Evolutionary conservation across 2,329 filamentous ascomycete genomes (phyloP), one percentile per base, ranked within the genome.

Genomic region (Stromatinia cepivora): DNA sequence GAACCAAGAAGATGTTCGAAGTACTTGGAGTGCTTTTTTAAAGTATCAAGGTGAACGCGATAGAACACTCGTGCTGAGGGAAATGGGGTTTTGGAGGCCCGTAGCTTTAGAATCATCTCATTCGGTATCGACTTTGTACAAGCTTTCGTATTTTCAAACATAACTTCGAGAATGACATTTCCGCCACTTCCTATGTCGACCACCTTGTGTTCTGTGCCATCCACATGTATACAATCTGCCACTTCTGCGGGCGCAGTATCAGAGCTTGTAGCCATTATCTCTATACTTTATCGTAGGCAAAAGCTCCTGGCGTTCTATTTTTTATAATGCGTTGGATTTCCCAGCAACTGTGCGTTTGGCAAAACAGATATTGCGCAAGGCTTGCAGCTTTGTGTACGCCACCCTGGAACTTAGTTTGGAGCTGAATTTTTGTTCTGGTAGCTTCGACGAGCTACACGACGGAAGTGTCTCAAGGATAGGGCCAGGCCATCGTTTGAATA

Each of bases 1-100:
- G 89, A 86, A 13, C 86, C 85, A 3, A 93, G 82, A 22, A 93
- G 83, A 69, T 87, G 87, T 68, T 83, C 84, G 77, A 93, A 93
- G 78, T 92, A 93, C 69, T 85, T 86, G 7, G 90, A 93, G 71
- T 86, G 83, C 71, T 82, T 82, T 78, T 84, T 86, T 46, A 93
- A 81, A 0, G 80, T 80, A 17, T 81, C 81, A 1, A 88, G 80
- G 64, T 84, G 83, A 56, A 91, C 89, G 36, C 90, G 84, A 75
- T 89, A 93, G 48, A 78, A 70, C 2, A 75, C 73, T 69, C 76
- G 69, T 11, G 74, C 71, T 15, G 74, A 76, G 7, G 75, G 73
- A 31, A 75, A 71, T 8, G 72, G 69, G 8, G 70, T 31, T 61
- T 77, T 77, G 39, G 74, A 73, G 20, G 66, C 70, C 39, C 69